Conservation (phyloP, 73 alveolate species). For the Paramecium caudatum region DNA sequence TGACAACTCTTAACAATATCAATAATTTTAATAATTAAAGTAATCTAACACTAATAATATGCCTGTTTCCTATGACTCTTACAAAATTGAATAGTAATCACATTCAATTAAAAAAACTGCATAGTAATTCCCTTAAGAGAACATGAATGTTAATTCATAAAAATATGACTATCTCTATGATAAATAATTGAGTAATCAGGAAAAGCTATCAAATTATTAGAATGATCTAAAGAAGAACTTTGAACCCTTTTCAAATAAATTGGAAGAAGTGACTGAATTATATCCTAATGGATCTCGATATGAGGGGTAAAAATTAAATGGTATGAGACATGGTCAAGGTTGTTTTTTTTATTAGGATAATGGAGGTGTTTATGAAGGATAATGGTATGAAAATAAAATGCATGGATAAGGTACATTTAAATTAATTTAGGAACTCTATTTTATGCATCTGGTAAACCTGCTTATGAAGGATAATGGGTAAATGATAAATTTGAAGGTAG, state of each 20-base stretch:
- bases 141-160: neutral
- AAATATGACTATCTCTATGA: slow-evolving; percentile 16
- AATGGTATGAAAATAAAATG: slow-evolving; percentile 73
- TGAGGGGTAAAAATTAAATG: slow-evolving; percentile 75
- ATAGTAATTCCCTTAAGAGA: neutral
- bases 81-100: neutral
- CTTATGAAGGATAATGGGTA: slow-evolving; percentile 77
- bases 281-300: slow-evolving; percentile 71
- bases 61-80: slow-evolving; percentile 6
- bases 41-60: neutral
- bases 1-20: neutral
- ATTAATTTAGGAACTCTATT: slow-evolving; percentile 31
- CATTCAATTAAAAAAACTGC: no score
- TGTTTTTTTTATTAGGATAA: slow-evolving; percentile 67
- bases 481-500: slow-evolving; percentile 76
- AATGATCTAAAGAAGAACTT: slow-evolving; percentile 12
- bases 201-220: neutral
- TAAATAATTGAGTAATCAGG: slow-evolving; percentile 39
- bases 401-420: slow-evolving; percentile 61
- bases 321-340: slow-evolving; percentile 74
- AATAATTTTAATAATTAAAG: neutral
- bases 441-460: slow-evolving; percentile 72
- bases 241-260: neutral
- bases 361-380: slow-evolving; percentile 72
- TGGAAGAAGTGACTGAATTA: slow-evolving; percentile 68